These are phyloP conservation scores for Neurospora sp. DNA, from an alignment of 495 filamentous ascomycete species.

Conservation along the genomic window DNA sequence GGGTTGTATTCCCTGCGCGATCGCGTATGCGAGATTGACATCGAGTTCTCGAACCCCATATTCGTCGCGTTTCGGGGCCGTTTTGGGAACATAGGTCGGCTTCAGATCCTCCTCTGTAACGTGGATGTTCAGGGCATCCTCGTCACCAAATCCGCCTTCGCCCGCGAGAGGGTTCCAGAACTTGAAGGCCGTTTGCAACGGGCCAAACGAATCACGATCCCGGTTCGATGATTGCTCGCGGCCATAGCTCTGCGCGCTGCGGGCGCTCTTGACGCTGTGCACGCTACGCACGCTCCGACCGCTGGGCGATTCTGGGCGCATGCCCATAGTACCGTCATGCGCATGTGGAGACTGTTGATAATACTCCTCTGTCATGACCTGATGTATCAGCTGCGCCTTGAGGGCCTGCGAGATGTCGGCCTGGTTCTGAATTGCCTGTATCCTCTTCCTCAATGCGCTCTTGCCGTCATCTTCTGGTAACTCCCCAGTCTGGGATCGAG, in stretches of 20 bases:
- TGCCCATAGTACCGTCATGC: conserved; percentile 5
- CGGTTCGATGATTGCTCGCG: not conserved
- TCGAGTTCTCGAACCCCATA: conserved; percentile 4
- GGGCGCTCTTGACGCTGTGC: conserved; percentile 4
- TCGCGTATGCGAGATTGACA: conserved; percentile 3
- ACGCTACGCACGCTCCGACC: conserved; percentile 11
- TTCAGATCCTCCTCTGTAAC: conserved; percentile 53
- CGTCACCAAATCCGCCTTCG: conserved; percentile 32
- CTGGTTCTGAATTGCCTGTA: conserved; percentile 59
- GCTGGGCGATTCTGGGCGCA: conserved; percentile 18
- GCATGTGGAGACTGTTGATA: conserved; percentile 24
- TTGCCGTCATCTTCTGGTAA: conserved; percentile 94
- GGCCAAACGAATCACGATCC: not conserved
- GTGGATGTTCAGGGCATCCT: conserved; percentile 38
- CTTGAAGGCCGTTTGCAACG: conserved; percentile 24
- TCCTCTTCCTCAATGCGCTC: conserved; percentile 59
- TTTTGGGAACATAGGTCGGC: conserved; percentile 52
- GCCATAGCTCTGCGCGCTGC: conserved; percentile 12
- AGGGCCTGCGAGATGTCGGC: conserved; percentile 53
- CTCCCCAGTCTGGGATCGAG: conserved; percentile 7
- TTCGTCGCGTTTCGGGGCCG: conserved; percentile 6
- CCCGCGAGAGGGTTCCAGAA: conserved; percentile 30
- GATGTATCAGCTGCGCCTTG: conserved; percentile 78
- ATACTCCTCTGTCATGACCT: conserved; percentile 72
- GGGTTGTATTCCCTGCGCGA: not conserved